A percentile compares a stretch with the other conserved stretches of the same genome.
Evolutionary conservation across 345 rosid genomes (phyloP).

Genomic region (Melaleuca alternifolia): DNA sequence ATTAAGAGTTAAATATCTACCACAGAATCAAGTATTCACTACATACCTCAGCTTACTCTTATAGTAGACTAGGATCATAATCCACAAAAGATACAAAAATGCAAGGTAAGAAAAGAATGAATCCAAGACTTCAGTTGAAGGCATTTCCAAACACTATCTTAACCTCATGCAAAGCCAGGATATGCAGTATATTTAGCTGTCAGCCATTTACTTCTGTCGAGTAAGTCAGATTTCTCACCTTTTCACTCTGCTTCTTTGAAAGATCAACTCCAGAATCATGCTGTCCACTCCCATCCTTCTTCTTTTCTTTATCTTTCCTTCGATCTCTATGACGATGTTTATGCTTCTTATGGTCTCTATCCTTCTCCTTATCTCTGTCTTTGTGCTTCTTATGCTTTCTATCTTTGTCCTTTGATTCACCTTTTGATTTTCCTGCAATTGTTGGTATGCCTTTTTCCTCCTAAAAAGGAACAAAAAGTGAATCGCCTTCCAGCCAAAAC

Average conservation of each 20-base stretch:
- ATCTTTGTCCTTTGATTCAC: constrained; percentile 72
- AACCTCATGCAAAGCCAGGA: background rate
- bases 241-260: constrained; percentile 75
- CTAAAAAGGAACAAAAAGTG: constrained; percentile 16
- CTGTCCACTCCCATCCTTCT: constrained; percentile 71
- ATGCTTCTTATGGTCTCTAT: constrained; percentile 2
- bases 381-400: constrained; percentile 85
- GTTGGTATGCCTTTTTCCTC: constrained; percentile 77
- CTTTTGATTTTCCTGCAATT: constrained; percentile 53
- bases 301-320: constrained; percentile 71
- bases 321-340: constrained; percentile 18
- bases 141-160: background rate
- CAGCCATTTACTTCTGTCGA: background rate
- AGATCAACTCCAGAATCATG: constrained; percentile 73
- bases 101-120: background rate
- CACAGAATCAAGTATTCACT: background rate
- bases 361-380: constrained; percentile 24
- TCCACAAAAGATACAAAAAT: background rate
- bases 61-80: background rate
- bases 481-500: background rate
- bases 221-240: constrained; percentile 33
- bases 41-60: background rate
- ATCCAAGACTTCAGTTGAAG: background rate
- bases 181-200: background rate
- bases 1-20: background rate